phyloP scores from a whole-genome alignment of 441 rosid species.

The Gossypium schwendimanii region DNA sequence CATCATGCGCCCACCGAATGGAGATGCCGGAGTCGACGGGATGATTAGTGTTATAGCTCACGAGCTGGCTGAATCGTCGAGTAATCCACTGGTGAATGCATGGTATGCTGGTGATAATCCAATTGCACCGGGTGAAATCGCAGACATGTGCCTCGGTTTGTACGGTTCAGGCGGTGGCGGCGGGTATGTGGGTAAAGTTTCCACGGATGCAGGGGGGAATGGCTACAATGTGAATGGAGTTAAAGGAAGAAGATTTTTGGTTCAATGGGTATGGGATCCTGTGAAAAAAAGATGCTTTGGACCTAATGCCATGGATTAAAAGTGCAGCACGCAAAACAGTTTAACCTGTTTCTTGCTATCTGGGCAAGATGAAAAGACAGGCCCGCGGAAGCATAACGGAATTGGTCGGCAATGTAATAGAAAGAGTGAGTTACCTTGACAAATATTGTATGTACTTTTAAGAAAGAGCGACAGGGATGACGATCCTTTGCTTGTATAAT shows the following conservation, averaged over 20 bases:
- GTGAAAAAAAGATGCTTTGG: slow-evolving; percentile 44
- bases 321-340: neutral
- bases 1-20: slow-evolving; percentile 47
- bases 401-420: neutral
- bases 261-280: slow-evolving; percentile 60
- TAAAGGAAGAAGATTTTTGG: slow-evolving; percentile 45
- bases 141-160: slow-evolving; percentile 50
- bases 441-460: neutral
- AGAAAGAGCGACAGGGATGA: neutral
- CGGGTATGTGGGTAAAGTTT: slow-evolving; percentile 47
- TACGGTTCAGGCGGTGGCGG: slow-evolving; percentile 56
- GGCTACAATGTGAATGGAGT: slow-evolving; percentile 54
- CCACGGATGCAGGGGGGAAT: slow-evolving; percentile 38
- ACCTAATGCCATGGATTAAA: slow-evolving; percentile 43
- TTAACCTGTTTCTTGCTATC: neutral
- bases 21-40: slow-evolving; percentile 54
- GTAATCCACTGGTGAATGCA: slow-evolving; percentile 53
- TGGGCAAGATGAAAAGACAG: neutral
- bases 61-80: slow-evolving; percentile 54
- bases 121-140: slow-evolving; percentile 50
- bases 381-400: neutral
- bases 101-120: slow-evolving; percentile 66
- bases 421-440: neutral
- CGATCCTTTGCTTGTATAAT: neutral
- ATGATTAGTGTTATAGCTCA: slow-evolving; percentile 65